Conservation (phyloP, 768 basidiomycete species). For the Trametes elegans region DNA sequence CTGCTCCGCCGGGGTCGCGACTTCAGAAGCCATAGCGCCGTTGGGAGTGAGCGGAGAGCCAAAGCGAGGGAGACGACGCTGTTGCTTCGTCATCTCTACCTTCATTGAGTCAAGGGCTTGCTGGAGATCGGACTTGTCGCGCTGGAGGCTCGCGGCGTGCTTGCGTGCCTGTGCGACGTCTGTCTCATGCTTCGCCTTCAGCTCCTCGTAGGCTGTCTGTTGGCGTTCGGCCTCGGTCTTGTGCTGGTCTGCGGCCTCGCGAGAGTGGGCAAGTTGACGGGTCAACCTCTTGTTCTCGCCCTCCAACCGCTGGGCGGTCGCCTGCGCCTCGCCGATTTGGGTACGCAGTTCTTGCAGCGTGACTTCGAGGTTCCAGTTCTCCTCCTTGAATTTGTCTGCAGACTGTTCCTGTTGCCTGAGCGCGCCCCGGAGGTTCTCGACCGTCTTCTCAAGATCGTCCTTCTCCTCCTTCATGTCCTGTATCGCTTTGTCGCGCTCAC, state of each 20-base stretch:
- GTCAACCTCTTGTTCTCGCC: constrained; percentile 80
- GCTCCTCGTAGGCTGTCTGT: constrained; percentile 57
- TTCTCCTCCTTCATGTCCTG: constrained; percentile 91
- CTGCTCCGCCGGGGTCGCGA: constrained; percentile 54
- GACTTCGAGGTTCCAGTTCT: constrained; percentile 99
- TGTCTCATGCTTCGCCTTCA: constrained; percentile 91
- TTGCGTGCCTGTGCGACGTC: constrained; percentile 91
- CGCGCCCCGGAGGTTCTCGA: constrained; percentile 70
- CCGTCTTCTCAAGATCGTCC: constrained; percentile 78
- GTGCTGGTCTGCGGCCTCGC: constrained; percentile 77
- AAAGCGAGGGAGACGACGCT: constrained; percentile 57
- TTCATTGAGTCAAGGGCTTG: constrained; percentile 74
- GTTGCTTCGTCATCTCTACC: constrained; percentile 66
- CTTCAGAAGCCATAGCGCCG: constrained; percentile 31
- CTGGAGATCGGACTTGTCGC: constrained; percentile 93
- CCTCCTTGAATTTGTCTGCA: constrained; percentile 92
- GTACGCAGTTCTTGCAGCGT: constrained; percentile 81
- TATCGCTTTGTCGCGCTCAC: constrained; percentile 89
- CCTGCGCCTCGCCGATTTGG: constrained; percentile 64
- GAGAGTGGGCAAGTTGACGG: constrained; percentile 66
- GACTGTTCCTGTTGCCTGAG: constrained; percentile 76
- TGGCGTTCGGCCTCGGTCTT: constrained; percentile 85
- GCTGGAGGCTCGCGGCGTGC: constrained; percentile 79
- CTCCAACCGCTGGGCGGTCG: constrained; percentile 68
- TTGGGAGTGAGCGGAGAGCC: constrained; percentile 76